Percentiles rank a stretch among this genome's conserved stretches.
phyloP scores from a whole-genome alignment of 345 rosid genomes.

The Hirschfeldia incana region DNA sequence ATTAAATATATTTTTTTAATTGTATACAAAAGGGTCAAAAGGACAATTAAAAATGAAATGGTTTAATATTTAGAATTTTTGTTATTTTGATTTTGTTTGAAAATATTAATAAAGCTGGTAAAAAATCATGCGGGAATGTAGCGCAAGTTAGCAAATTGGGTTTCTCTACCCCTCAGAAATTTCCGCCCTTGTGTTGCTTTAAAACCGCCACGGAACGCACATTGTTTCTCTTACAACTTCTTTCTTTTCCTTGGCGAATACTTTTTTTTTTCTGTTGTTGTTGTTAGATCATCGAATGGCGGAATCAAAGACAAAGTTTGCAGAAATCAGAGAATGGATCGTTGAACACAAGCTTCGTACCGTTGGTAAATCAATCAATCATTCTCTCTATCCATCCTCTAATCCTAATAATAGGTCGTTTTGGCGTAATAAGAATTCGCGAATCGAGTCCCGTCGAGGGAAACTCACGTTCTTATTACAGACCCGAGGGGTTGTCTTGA shows the following conservation, averaged over 20 bases:
- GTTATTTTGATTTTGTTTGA: no score
- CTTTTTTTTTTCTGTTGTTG: background rate
- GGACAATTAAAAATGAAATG: no score
- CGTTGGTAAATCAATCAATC: conserved; percentile 60
- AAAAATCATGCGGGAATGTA: background rate
- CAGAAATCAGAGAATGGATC: conserved; percentile 78
- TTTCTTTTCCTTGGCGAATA: background rate
- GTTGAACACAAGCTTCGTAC: conserved; percentile 85
- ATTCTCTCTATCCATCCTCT: background rate
- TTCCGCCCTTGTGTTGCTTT: conserved; percentile 20
- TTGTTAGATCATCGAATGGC: conserved; percentile 48
- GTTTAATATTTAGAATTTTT: no score
- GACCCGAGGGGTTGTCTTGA: no score
- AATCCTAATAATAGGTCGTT: background rate
- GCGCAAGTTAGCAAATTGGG: conserved; percentile 33
- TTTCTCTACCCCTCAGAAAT: background rate
- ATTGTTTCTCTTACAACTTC: background rate
- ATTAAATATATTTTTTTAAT: no score
- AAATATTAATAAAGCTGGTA: no score
- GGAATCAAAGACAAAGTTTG: conserved; percentile 61
- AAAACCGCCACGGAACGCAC: conserved; percentile 8
- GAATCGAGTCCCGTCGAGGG: background rate
- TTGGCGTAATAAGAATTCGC: background rate
- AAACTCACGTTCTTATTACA: no score
- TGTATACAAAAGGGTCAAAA: no score